Conservation (phyloP, 2,329 filamentous ascomycete species). For the Bretziella fagacearum region DNA sequence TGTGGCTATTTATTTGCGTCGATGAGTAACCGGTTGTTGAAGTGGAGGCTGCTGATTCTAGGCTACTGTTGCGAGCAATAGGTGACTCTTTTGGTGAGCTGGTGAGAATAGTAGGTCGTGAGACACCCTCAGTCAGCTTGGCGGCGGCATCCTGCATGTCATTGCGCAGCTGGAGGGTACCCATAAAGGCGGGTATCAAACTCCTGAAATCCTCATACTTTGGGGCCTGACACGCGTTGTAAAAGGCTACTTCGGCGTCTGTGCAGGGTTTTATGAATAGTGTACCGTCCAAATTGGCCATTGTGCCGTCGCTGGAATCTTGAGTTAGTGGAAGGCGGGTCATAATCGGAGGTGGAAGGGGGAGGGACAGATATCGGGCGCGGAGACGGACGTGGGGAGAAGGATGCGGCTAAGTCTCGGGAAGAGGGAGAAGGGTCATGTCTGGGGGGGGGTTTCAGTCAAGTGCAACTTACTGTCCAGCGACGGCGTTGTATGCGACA, state of each 20-base stretch:
- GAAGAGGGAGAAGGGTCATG: not conserved
- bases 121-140: not conserved
- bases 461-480: conserved; percentile 56
- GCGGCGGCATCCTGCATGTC: conserved; percentile 20
- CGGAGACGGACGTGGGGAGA: no score
- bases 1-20: conserved; percentile 21
- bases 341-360: no score
- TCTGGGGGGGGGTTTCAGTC: not conserved
- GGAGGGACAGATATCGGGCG: no score
- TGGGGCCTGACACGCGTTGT: conserved; percentile 58
- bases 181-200: conserved; percentile 74
- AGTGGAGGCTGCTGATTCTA: conserved; percentile 18
- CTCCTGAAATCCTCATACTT: conserved; percentile 42
- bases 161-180: conserved; percentile 54
- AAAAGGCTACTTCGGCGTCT: conserved; percentile 70
- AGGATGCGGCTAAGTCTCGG: not conserved
- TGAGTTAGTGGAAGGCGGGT: no score
- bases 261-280: conserved; percentile 93
- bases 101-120: conserved; percentile 16
- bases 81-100: conserved; percentile 27
- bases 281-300: conserved; percentile 66
- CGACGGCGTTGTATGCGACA: conserved; percentile 53
- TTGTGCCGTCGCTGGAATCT: conserved; percentile 62
- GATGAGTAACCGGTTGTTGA: not conserved
- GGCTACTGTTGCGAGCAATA: conserved; percentile 21